phyloP scores from a whole-genome alignment of 495 filamentous ascomycete genomes.

The Acidiella bohemica region DNA sequence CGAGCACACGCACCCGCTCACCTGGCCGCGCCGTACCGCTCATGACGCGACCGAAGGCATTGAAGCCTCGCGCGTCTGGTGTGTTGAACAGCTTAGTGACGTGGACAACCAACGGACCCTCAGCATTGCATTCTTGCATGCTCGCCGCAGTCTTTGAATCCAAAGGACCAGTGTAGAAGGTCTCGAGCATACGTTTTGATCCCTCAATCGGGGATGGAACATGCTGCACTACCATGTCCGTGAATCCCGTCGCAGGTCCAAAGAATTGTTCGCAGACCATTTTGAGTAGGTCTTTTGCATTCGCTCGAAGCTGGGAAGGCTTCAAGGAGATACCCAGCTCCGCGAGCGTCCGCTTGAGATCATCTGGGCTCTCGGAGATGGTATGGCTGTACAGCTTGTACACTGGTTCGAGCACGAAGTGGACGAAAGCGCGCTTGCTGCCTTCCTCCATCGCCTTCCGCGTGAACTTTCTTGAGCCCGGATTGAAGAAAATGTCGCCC shows the following conservation, averaged over 20 bases:
- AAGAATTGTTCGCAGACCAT: slow-evolving; percentile 94
- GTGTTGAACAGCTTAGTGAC: slow-evolving; percentile 88
- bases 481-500: slow-evolving; percentile 97
- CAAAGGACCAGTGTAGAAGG: slow-evolving; percentile 90
- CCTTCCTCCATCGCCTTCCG: slow-evolving; percentile 70
- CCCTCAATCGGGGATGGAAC: slow-evolving; percentile 78
- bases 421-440: slow-evolving; percentile 76
- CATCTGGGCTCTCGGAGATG: slow-evolving; percentile 78
- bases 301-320: slow-evolving; percentile 76
- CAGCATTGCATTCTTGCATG: slow-evolving; percentile 71
- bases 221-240: slow-evolving; percentile 89
- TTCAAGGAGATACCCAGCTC: slow-evolving; percentile 75
- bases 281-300: slow-evolving; percentile 78
- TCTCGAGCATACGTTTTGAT: slow-evolving; percentile 58
- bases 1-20: slow-evolving; percentile 76
- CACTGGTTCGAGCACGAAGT: slow-evolving; percentile 90
- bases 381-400: slow-evolving; percentile 97
- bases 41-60: slow-evolving; percentile 84
- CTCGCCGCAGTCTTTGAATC: slow-evolving; percentile 70
- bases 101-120: slow-evolving; percentile 81
- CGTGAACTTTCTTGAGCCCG: slow-evolving; percentile 74
- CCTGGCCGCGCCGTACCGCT: slow-evolving; percentile 78
- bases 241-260: slow-evolving; percentile 74
- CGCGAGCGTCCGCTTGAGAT: slow-evolving; percentile 66
- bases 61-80: slow-evolving; percentile 71